Evolutionary conservation across 2,329 filamentous ascomycete genomes (phyloP).

Genomic region (Stagonosporopsis cucurbitacearum): DNA sequence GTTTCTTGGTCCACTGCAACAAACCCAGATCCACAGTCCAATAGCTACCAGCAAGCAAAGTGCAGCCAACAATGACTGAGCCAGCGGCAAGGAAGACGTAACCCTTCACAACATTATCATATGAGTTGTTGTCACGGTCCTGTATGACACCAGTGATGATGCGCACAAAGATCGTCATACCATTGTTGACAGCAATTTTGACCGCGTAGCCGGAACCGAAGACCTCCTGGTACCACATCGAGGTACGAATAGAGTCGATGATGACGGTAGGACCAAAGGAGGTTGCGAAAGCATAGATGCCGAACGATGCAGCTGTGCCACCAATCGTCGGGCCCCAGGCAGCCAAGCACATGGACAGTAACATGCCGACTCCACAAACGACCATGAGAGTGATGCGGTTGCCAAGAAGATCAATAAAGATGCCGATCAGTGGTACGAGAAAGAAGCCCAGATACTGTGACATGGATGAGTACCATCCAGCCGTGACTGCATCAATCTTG

Average conservation of each 20-base stretch:
- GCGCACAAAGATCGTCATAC: slow-evolving; percentile 66
- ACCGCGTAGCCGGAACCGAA: slow-evolving; percentile 67
- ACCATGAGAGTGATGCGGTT: slow-evolving; percentile 57
- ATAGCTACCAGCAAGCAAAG: slow-evolving; percentile 51
- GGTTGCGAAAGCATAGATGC: slow-evolving; percentile 63
- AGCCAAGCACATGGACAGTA: slow-evolving; percentile 61
- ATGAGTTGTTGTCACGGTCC: slow-evolving; percentile 63
- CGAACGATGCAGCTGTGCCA: slow-evolving; percentile 66
- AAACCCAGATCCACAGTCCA: slow-evolving; percentile 54
- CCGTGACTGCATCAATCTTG: slow-evolving; percentile 59
- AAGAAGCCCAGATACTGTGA: slow-evolving; percentile 65
- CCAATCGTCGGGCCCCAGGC: slow-evolving; percentile 58
- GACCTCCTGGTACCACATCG: slow-evolving; percentile 65
- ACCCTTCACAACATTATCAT: slow-evolving; percentile 61
- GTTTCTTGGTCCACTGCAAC: slow-evolving; percentile 65
- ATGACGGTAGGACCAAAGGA: slow-evolving; percentile 65
- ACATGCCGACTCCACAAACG: slow-evolving; percentile 58
- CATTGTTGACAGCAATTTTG: slow-evolving; percentile 69
- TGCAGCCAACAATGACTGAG: slow-evolving; percentile 55
- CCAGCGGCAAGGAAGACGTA: slow-evolving; percentile 62
- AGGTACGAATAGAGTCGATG: slow-evolving; percentile 66
- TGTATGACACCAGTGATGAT: slow-evolving; percentile 66
- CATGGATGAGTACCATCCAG: slow-evolving; percentile 67
- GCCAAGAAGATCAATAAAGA: slow-evolving; percentile 64
- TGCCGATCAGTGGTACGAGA: slow-evolving; percentile 61